A percentile compares a stretch with the other conserved stretches of the same genome.
Evolutionary conservation across 2,329 filamentous ascomycete genomes (phyloP).

Genomic region (Cordyceps cateniannulata): DNA sequence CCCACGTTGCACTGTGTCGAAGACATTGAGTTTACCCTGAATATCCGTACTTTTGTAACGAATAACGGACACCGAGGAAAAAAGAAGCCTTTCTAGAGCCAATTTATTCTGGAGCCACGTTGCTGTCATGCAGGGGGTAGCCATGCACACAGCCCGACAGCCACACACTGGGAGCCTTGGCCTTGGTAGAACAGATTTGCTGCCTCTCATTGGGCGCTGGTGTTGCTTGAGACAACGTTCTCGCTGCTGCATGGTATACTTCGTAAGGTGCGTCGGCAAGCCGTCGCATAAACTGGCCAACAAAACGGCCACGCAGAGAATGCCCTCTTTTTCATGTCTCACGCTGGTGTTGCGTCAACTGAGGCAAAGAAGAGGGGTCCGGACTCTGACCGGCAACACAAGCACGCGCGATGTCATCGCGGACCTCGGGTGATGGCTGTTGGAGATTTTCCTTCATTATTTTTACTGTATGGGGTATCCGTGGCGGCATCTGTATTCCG

Average conservation of each 20-base stretch:
- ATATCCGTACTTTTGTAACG: background rate
- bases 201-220: background rate
- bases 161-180: background rate
- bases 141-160: background rate
- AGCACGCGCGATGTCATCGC: background rate
- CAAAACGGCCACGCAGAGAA: background rate
- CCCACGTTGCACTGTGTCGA: background rate
- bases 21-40: background rate
- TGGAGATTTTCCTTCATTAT: too few species aligned
- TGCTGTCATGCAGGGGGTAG: slow-evolving; percentile 2
- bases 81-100: background rate
- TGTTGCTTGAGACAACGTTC: slow-evolving; percentile 3
- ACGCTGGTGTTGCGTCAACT: background rate
- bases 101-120: background rate
- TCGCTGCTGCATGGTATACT: background rate
- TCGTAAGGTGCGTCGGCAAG: slow-evolving; percentile 1
- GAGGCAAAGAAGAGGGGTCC: too few species aligned
- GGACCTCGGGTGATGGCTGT: background rate
- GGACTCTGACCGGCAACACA: background rate
- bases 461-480: too few species aligned
- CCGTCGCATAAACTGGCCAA: slow-evolving; percentile 4
- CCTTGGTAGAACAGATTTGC: background rate
- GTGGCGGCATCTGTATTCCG: too few species aligned
- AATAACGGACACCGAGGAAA: background rate
- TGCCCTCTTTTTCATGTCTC: background rate